Evolutionary conservation across 257 asterid species (phyloP).

Genomic region (Solanum tarapatanum): DNA sequence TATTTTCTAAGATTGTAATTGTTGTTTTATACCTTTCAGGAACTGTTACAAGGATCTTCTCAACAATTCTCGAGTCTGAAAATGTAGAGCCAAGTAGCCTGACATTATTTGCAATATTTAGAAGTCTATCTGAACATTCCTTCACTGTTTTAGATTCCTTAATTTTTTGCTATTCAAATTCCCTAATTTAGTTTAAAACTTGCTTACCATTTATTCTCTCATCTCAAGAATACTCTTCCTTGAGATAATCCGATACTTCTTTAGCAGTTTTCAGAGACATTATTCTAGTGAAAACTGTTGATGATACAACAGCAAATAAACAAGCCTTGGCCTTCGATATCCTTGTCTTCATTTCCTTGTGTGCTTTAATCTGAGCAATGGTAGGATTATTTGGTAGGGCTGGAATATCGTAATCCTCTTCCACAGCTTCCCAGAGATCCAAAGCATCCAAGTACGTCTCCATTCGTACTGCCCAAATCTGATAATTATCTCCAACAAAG

Average conservation of each 20-base stretch:
- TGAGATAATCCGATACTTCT: neutral
- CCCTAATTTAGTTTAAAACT: neutral
- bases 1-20: too few relatives aligned
- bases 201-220: neutral
- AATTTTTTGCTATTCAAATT: neutral
- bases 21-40: too few relatives aligned
- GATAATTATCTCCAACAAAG: neutral
- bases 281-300: neutral
- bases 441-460: neutral
- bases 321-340: neutral
- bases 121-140: neutral
- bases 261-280: neutral
- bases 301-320: neutral
- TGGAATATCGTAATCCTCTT: too few relatives aligned
- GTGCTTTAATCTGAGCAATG: neutral
- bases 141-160: too few relatives aligned
- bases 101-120: neutral
- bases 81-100: neutral
- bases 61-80: neutral
- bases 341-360: neutral
- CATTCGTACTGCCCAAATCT: neutral
- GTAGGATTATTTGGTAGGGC: neutral
- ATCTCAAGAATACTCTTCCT: neutral
- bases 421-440: neutral
- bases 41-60: neutral